Evolutionary conservation across 2,329 filamentous ascomycete genomes (phyloP).

Genomic region (Pseudogymnoascus sp.): DNA sequence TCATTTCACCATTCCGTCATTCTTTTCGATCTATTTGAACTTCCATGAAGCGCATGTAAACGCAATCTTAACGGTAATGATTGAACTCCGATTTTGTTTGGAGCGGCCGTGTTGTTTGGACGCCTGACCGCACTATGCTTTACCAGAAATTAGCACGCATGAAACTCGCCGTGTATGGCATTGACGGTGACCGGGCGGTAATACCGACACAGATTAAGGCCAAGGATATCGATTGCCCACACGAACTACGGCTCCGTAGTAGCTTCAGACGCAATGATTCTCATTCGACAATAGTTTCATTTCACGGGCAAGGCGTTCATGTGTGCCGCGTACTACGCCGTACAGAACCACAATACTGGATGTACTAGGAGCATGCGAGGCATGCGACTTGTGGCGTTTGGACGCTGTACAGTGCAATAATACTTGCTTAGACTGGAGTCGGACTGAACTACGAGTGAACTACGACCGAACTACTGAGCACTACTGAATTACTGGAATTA

Average conservation of each 20-base stretch:
- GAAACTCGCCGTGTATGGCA: constrained; percentile 1
- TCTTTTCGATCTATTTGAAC: not conserved
- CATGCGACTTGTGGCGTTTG: constrained; percentile 5
- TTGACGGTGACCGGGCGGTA: constrained; percentile 1
- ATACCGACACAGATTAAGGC: constrained; percentile 7
- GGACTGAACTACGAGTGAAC: not conserved
- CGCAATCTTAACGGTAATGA: constrained; percentile 2
- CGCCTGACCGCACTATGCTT: constrained; percentile 6
- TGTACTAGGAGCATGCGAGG: not conserved
- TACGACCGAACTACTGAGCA: not conserved
- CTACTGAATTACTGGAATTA: not conserved
- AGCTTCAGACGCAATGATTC: not conserved
- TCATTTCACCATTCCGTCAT: not conserved
- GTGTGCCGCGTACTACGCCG: not conserved
- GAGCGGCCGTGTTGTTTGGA: constrained; percentile 1
- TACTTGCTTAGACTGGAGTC: too few species aligned
- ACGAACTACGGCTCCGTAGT: not conserved
- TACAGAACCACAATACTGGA: not conserved
- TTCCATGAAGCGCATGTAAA: constrained; percentile 4
- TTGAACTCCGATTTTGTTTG: constrained; percentile 2
- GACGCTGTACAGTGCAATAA: not conserved
- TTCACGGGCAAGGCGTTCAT: not conserved
- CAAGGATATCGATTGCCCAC: constrained; percentile 3
- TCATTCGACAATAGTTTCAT: constrained; percentile 4
- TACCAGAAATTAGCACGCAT: constrained; percentile 6